phyloP scores from a whole-genome alignment of 116 monocot genomes.

The Thalassia testudinum region DNA sequence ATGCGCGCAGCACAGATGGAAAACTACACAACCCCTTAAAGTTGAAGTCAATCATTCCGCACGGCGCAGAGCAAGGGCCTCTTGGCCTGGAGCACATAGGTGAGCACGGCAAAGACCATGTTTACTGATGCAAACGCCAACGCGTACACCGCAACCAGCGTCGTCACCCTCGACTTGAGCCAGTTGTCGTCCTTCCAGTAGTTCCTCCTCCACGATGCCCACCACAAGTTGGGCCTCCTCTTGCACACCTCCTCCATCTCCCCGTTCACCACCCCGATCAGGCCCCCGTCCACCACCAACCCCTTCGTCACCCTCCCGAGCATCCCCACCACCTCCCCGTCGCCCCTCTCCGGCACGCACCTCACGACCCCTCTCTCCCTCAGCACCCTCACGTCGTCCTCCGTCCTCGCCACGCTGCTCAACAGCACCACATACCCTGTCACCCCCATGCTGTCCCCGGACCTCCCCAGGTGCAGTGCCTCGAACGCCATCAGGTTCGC shows the following conservation, averaged over 20 bases:
- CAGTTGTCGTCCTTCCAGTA: background rate
- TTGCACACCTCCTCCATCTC: background rate
- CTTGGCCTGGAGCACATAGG: background rate
- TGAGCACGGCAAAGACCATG: background rate
- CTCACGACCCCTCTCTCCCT: background rate
- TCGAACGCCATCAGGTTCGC: constrained; percentile 12
- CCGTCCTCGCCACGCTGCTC: background rate
- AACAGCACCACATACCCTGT: constrained; percentile 8
- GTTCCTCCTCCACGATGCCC: background rate
- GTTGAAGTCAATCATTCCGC: background rate
- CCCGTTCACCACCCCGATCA: background rate
- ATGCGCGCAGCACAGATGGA: no score
- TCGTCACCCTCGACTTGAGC: constrained; percentile 1
- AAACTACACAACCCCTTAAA: no score
- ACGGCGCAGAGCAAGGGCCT: background rate
- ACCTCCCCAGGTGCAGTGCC: constrained; percentile 7
- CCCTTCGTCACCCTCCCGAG: background rate
- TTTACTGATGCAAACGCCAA: background rate
- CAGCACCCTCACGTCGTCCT: background rate
- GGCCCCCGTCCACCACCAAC: constrained; percentile 1
- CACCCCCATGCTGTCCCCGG: background rate
- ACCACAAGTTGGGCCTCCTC: background rate
- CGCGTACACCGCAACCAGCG: background rate
- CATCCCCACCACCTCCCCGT: constrained; percentile 3
- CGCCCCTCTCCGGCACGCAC: constrained; percentile 9